Base-by-base conservation (phyloP, 2,329 filamentous ascomycete genomes). In the Aspergillus clavatus region DNA sequence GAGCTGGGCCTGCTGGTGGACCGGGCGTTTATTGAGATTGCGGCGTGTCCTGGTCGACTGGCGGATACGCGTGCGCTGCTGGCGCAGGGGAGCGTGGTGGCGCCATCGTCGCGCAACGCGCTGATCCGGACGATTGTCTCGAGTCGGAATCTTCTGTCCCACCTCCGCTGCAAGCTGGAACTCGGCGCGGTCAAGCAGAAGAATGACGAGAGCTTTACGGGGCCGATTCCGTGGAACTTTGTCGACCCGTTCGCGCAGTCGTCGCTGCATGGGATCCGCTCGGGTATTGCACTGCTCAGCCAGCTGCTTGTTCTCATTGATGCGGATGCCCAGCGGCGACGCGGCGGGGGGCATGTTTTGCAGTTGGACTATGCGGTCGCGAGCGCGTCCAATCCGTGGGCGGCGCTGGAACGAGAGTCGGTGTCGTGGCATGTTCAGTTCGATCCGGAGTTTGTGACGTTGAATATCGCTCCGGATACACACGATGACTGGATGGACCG, bases 401-500 rank as follows among this genome's bases (percentile, higher is more conserved):
- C 37, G 10, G 10, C 14, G 2, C 6, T 47, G n/a, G 40, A 43
- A 7, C 33, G 2, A 3, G 11, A 40, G 18, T 7, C 23, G 3
- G 36, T 7, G 2, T 18, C 39, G 10, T 45, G 43, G 42, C 40
- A 42, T 21, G 19, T 46, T 12, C 23, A 29, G 2, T 42, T 51
- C 23, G 37, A 49, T 18, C 43, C 43, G 1, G 22, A 43, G 14
- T 46, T 37, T 24, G 24, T 35, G 4, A 16, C 21, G 2, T 39
- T 43, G 24, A 31, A 29, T 23, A 26, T 45, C 23, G 14, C 3
- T n/a, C 24, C 42, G 1, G 23, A 37, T 14, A 16, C 42, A 5
- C 47, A 38, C 18, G 40, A 43, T 1, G 31, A 46, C 4, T 53
- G 45, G 45, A 45, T 46, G 41, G 52, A 53, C 35, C 35, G 38